Conservation (phyloP, 805 yeast species). For the Zygotorulaspora chibaensis region DNA sequence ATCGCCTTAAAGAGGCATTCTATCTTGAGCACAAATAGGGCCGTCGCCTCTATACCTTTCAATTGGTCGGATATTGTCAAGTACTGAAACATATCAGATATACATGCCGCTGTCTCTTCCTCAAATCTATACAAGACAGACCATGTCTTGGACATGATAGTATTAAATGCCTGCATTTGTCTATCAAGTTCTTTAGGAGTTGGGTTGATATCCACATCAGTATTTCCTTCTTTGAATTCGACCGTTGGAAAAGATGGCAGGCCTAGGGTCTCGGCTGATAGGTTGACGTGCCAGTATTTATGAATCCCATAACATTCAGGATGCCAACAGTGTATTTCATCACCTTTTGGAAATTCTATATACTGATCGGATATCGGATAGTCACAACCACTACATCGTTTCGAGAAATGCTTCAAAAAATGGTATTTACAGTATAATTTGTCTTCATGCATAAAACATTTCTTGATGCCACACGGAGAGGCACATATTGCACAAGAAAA, state of each 20-base stretch:
- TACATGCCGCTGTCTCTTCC: constrained; percentile 82
- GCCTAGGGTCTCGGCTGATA: constrained; percentile 59
- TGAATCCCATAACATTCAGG: constrained; percentile 98
- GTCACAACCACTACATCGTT: constrained; percentile 89
- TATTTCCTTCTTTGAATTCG: constrained; percentile 19
- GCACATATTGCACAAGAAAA: constrained; percentile 87
- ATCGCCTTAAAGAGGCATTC: constrained; percentile 70
- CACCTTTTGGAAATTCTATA: constrained; percentile 88
- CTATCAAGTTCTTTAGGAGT: constrained; percentile 47
- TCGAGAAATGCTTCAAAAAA: constrained; percentile 80
- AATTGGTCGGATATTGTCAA: constrained; percentile 70
- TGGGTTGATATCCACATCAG: constrained; percentile 35
- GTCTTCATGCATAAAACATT: constrained; percentile 83
- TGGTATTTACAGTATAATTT: constrained; percentile 87
- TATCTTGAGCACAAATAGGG: constrained; percentile 64
- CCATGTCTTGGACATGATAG: constrained; percentile 67
- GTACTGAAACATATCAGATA: constrained; percentile 83
- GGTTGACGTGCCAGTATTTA: constrained; percentile 89
- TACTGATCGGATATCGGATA: constrained; percentile 90
- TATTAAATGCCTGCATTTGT: constrained; percentile 64
- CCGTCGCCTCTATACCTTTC: constrained; percentile 66
- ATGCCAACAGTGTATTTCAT: constrained; percentile 94
- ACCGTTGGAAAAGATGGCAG: constrained; percentile 33
- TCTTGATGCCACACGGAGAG: constrained; percentile 82
- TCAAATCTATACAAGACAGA: constrained; percentile 81